Evolutionary conservation across 768 basidiomycete species (phyloP).

Genomic region (Sistotremastrum niveocremeum): DNA sequence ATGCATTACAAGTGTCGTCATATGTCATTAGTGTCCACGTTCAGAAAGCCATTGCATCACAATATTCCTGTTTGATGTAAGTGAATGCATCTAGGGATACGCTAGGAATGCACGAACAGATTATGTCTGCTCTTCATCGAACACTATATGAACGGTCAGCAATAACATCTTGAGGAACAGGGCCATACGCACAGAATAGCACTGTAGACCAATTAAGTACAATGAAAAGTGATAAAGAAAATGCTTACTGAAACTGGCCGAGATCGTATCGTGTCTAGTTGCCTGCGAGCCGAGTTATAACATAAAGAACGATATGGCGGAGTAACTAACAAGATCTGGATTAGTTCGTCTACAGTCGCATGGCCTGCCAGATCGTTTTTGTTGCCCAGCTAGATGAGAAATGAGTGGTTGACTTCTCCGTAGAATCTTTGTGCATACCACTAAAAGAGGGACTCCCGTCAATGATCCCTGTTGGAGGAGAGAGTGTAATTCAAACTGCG

Average conservation of each 20-base stretch:
- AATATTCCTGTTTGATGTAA: slow-evolving; percentile 44
- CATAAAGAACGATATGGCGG: not conserved
- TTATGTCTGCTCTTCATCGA: slow-evolving; percentile 97
- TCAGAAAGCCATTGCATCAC: slow-evolving; percentile 79
- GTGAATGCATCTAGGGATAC: slow-evolving; percentile 3
- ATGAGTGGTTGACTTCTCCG: not conserved
- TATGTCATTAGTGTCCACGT: slow-evolving; percentile 45
- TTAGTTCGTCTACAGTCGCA: slow-evolving; percentile 70
- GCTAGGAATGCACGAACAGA: slow-evolving; percentile 36
- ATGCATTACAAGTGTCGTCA: no score
- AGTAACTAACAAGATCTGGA: slow-evolving; percentile 50
- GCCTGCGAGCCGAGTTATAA: slow-evolving; percentile 22
- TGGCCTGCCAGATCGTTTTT: slow-evolving; percentile 81
- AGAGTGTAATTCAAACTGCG: slow-evolving; percentile 74
- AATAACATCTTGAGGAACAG: not conserved
- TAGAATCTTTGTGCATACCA: slow-evolving; percentile 35
- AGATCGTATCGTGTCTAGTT: slow-evolving; percentile 68
- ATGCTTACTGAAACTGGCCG: slow-evolving; percentile 73
- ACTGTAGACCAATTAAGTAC: slow-evolving; percentile 26
- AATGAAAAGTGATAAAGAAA: slow-evolving; percentile 1
- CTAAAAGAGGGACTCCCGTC: slow-evolving; percentile 63
- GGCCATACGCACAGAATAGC: slow-evolving; percentile 52
- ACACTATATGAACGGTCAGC: slow-evolving; percentile 37
- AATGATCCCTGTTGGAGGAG: slow-evolving; percentile 55
- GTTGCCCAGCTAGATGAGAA: slow-evolving; percentile 57